Evolutionary conservation across 768 basidiomycete genomes (phyloP).

Genomic region (Suillus hirtellus): DNA sequence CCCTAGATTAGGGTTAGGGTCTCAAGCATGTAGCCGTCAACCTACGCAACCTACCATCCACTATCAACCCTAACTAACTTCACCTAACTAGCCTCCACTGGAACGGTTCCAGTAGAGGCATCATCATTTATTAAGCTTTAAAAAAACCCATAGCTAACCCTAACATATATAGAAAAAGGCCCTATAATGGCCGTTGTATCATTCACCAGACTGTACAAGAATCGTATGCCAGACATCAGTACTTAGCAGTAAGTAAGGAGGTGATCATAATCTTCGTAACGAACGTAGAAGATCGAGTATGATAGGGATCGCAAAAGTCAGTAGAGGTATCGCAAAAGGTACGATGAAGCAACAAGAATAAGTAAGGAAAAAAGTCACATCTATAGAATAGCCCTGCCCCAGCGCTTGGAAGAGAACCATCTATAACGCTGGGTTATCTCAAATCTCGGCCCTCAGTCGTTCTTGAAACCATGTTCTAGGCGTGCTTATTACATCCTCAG

Average conservation of each 20-base stretch:
- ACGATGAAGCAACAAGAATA: constrained; percentile 2
- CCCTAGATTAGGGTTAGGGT: too few species aligned
- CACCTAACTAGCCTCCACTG: too few species aligned
- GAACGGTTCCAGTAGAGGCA: too few species aligned
- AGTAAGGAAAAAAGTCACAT: neutral
- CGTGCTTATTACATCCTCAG: neutral
- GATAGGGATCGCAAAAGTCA: constrained; percentile 14
- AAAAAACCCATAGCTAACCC: too few species aligned
- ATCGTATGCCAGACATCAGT: neutral
- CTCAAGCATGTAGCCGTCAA: too few species aligned
- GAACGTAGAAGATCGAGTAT: constrained; percentile 1
- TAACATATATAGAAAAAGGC: too few species aligned
- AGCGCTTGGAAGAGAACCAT: constrained; percentile 1
- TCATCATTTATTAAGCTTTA: too few species aligned
- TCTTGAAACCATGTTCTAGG: neutral
- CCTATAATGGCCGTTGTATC: neutral
- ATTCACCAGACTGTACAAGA: neutral
- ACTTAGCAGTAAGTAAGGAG: constrained; percentile 4
- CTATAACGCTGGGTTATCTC: neutral
- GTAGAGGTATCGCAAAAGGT: constrained; percentile 9
- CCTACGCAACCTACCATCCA: too few species aligned
- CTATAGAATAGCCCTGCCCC: constrained; percentile 5
- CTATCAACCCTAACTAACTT: too few species aligned
- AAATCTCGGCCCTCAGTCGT: constrained; percentile 2
- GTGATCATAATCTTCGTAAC: neutral